phyloP scores from a whole-genome alignment of 208 protist genomes.

The Novymonas esmeraldas region DNA sequence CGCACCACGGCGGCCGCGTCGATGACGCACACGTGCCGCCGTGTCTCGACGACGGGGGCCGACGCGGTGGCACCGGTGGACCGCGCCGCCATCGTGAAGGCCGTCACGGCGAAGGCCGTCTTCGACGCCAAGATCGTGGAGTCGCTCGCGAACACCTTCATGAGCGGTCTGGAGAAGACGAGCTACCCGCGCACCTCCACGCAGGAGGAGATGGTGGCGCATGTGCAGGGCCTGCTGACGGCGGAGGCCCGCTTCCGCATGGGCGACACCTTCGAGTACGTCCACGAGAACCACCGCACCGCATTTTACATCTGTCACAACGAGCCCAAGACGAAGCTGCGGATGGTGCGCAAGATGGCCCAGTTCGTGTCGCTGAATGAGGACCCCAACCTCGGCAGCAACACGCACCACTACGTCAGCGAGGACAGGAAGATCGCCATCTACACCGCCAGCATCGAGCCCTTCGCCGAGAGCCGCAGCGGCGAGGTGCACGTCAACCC shows the following conservation, averaged over 20 bases:
- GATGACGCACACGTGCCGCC: background rate
- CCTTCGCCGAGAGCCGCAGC: slow-evolving; percentile 44
- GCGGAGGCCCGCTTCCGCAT: slow-evolving; percentile 52
- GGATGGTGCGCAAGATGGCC: slow-evolving; percentile 63
- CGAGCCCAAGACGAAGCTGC: slow-evolving; percentile 40
- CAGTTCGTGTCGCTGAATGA: slow-evolving; percentile 44
- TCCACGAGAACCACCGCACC: slow-evolving; percentile 44
- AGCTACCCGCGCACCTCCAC: slow-evolving; percentile 55
- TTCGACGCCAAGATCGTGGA: slow-evolving; percentile 56
- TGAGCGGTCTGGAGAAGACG: slow-evolving; percentile 45
- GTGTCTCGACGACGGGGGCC: background rate
- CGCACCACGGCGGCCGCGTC: background rate
- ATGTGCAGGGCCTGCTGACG: slow-evolving; percentile 69
- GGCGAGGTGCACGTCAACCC: slow-evolving; percentile 47
- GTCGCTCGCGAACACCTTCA: slow-evolving; percentile 38
- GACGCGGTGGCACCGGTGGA: slow-evolving; percentile 16
- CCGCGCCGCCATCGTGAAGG: slow-evolving; percentile 32
- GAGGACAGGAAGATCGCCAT: slow-evolving; percentile 55
- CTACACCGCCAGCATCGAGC: slow-evolving; percentile 55
- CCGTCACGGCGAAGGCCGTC: slow-evolving; percentile 38
- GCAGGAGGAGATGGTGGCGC: slow-evolving; percentile 44
- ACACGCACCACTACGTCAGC: slow-evolving; percentile 64
- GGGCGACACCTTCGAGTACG: slow-evolving; percentile 71
- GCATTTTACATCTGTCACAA: slow-evolving; percentile 84
- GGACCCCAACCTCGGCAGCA: slow-evolving; percentile 32